Conservation (phyloP, 306 rosid genomes). For the Chamaecrista fasciculata region DNA sequence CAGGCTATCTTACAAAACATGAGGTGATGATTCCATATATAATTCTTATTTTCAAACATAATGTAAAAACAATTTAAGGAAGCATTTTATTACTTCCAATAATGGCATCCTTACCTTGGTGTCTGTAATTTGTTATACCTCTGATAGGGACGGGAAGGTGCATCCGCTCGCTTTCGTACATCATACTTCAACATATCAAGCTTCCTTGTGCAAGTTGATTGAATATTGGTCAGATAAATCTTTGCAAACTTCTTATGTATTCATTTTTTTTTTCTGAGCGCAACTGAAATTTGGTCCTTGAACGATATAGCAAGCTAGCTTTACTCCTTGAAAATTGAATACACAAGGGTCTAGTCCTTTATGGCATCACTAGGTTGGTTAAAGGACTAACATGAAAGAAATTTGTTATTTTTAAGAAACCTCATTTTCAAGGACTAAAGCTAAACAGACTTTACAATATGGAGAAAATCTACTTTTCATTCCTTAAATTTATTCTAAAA, state of each 20-base stretch:
- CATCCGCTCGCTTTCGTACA: conserved; percentile 93
- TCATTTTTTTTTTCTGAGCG: not conserved
- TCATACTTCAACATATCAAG: conserved; percentile 93
- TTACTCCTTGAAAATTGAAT: no score
- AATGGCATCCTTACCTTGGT: conserved; percentile 11
- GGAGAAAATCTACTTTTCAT: no score
- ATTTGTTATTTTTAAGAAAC: no score
- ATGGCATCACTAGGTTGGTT: no score
- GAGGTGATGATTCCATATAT: conserved; percentile 53
- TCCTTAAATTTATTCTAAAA: no score
- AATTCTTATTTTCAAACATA: conserved; percentile 13
- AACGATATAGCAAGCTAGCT: no score
- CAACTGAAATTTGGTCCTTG: no score
- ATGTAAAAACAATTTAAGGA: conserved; percentile 10
- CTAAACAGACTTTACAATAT: no score
- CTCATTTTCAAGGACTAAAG: no score
- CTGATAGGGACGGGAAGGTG: conserved; percentile 74
- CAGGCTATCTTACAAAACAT: conserved; percentile 76
- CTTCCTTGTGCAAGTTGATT: conserved; percentile 96
- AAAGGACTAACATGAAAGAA: no score
- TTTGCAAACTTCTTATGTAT: conserved; percentile 18
- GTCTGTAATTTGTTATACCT: conserved; percentile 27
- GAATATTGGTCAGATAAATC: conserved; percentile 80
- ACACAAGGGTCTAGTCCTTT: no score
- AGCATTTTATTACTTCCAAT: conserved; percentile 13